Base-by-base conservation (phyloP, 208 protist species). In the Herpetomonas tarakana region DNA sequence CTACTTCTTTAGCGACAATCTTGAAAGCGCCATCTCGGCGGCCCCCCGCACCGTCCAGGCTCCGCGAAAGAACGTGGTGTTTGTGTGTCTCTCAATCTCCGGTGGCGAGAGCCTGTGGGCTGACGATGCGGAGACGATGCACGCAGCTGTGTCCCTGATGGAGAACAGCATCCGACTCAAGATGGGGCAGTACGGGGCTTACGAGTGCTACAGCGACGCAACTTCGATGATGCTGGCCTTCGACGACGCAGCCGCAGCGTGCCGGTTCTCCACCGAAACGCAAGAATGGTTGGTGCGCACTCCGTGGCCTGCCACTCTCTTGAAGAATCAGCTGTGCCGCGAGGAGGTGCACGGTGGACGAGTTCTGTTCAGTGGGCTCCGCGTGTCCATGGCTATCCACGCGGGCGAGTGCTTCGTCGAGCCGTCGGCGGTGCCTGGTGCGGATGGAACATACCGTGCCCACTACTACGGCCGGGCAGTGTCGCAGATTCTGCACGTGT, bases 401-500 rank as follows among this genome's bases (percentile, higher is more conserved):
- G 73, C 78, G 3, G 88, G 88, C 26, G 80, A 85, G 52, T 65
- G 65, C 1, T 87, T 78, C 60, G 59, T 90, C 19, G 85, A 95
- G 61, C 75, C 75, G 25, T 81, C 83, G 21, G 80, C 74, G 14
- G 82, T 95, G 18, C 78, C 79, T 18, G 26, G 54, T 12, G 52
- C 58, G 31, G 66, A 65, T 9, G 62, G 73, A 27, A 52, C 57
- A 31, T 91, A 81, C 69, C 81, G 81, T 2, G 72, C 71, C 49
- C 88, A 92, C 71, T 95, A 91, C 74, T 92, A 91, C 66, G 88
- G 88, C 11, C 70, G 74, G 52, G 81, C 88, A 0, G 80, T 95
- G 45, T 87, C 76, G 45, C 88, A 95, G 71, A 68, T 87, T 6
- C 72, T 95, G 44, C 76, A 91, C 58, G 58, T 86, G 12, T 71